Evolutionary conservation across 768 basidiomycete genomes (phyloP).

Genomic region (Gloeostereum incarnatum): DNA sequence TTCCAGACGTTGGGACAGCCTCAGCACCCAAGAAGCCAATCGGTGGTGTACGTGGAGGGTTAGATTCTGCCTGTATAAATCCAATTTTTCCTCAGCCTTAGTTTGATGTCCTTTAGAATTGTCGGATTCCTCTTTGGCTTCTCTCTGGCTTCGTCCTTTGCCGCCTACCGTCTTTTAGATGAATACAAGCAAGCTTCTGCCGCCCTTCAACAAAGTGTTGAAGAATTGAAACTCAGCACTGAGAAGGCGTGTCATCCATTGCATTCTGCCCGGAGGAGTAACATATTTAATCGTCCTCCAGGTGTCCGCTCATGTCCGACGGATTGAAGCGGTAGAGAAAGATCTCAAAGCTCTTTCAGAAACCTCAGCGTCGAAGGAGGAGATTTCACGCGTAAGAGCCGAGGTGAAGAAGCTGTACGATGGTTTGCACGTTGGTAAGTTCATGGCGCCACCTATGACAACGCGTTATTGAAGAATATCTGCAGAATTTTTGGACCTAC

Average conservation of each 20-base stretch:
- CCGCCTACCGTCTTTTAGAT: constrained; percentile 81
- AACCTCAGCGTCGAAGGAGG: constrained; percentile 67
- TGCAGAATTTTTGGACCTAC: constrained; percentile 71
- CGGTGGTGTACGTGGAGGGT: constrained; percentile 67
- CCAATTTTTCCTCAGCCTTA: constrained; percentile 6
- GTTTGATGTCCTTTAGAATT: constrained; percentile 35
- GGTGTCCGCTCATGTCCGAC: constrained; percentile 76
- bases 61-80: constrained; percentile 9
- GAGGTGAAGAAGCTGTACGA: constrained; percentile 88
- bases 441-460: neutral
- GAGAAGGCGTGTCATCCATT: no score
- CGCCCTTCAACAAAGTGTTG: constrained; percentile 80
- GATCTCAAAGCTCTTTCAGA: constrained; percentile 71
- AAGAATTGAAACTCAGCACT: constrained; percentile 77
- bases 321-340: constrained; percentile 86
- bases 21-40: constrained; percentile 64
- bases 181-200: constrained; percentile 87
- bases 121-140: constrained; percentile 86
- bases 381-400: constrained; percentile 61
- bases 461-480: neutral
- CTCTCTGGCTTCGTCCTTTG: constrained; percentile 78
- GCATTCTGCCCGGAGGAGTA: neutral
- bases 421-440: constrained; percentile 69
- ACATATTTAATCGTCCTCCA: constrained; percentile 15
- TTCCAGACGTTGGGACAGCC: constrained; percentile 44